Base-by-base conservation (phyloP, 345 rosid species). In the Pugionium dolabratum region DNA sequence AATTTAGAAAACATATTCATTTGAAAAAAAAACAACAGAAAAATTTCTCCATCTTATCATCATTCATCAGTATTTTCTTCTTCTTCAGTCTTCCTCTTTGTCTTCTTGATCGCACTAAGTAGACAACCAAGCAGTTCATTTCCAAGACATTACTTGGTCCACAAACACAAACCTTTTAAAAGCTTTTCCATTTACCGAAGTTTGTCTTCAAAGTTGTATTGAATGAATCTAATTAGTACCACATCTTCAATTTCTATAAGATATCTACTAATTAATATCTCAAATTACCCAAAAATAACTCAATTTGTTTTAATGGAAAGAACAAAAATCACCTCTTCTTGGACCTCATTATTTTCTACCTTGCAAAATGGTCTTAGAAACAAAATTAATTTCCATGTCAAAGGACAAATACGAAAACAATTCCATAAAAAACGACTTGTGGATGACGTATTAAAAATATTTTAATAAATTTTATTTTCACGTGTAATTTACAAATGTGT, bases 71-170 rank as follows among this genome's bases (percentile, higher is more conserved):
- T 53, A 53, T 73, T 60, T 74, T 66, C 67, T 37, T 54, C 72
- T 2, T 64, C 62, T 48, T 54, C 72, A 1, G 32, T 54, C 18
- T 32, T 43, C 56, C 4, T 54, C 53, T 66, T 40, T 54, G 58
- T 62, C 58, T 54, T 67, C 73, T 55, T 68, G 73, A 68, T 54
- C 78, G 74, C 74, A 74, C 74, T 67, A 62, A 68, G 65, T 68
- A 62, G 69, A 74, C 78, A 68, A 6, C 69, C 30, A 53, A 68
- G 68, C 64, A 67, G 53, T 67, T 67, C 54, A 46, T 60, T 36
- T 11, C 50, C 28, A 68, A 67, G 49, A 68, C 70, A 67, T 7
- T 32, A 37, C 33, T 41, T 68, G 78, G 78, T 68, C 78, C 78
- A 68, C 78, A 68, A 25, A 74, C 64, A 61, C 36, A 74, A 53